These are phyloP conservation scores for Ceratocystis destructans DNA, from an alignment of 2,329 filamentous ascomycete species.

Conservation along the genomic window DNA sequence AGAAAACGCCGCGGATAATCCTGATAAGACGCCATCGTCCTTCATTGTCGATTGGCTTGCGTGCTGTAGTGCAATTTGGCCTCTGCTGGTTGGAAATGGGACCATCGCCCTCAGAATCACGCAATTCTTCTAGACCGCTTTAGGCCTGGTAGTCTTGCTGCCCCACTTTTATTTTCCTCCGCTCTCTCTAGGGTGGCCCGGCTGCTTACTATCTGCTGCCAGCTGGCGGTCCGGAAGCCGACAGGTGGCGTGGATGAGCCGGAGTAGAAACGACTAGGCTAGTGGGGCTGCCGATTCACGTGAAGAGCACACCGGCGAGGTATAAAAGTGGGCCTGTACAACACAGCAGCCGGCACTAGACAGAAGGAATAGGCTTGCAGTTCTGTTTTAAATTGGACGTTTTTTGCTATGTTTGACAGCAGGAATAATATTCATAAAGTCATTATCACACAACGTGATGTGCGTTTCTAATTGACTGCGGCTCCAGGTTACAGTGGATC, in stretches of 20 bases:
- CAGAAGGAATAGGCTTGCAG: too few species aligned
- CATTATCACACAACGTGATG: neutral
- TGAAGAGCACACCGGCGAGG: neutral
- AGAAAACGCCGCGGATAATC: neutral
- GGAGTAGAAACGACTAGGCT: neutral
- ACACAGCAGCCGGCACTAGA: neutral
- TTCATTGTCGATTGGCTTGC: neutral
- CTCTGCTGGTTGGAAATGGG: conserved; percentile 11
- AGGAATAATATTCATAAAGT: neutral
- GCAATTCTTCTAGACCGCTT: conserved; percentile 19
- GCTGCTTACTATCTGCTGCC: conserved; percentile 9
- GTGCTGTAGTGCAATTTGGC: conserved; percentile 1
- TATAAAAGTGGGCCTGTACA: neutral
- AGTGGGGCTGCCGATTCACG: neutral
- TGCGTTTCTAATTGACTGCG: neutral
- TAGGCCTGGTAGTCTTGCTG: conserved; percentile 2
- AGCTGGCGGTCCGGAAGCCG: conserved; percentile 2
- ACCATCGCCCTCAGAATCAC: conserved; percentile 16
- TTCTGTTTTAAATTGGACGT: neutral
- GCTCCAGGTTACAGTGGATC: neutral
- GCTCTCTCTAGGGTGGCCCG: neutral
- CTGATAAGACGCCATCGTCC: conserved; percentile 1
- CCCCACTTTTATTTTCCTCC: conserved; percentile 16
- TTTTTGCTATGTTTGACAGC: neutral
- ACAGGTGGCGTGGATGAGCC: neutral